Percentiles rank a stretch among this genome's conserved stretches.
Evolutionary conservation across 768 basidiomycete genomes (phyloP).

Genomic region (Mycena galopus): DNA sequence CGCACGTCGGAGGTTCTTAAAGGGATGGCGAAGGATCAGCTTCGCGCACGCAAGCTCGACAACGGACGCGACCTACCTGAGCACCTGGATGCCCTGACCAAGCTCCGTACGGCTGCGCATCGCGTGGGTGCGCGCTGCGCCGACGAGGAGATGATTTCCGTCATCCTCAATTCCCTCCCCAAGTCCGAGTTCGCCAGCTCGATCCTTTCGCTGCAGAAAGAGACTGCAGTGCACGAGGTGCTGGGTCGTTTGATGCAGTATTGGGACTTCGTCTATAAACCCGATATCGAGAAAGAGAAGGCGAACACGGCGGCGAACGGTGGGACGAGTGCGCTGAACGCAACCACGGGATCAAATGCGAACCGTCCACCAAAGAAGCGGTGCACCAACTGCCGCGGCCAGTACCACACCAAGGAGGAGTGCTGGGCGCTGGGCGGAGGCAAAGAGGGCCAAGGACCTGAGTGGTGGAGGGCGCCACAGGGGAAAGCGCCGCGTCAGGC

Average conservation of each 20-base stretch:
- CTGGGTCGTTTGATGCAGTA: not conserved
- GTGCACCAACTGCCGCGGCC: too few relatives aligned
- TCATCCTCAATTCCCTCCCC: not conserved
- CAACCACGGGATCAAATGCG: not conserved
- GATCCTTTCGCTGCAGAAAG: too few relatives aligned
- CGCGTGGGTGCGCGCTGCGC: not conserved
- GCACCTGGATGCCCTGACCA: not conserved
- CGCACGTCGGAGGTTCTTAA: not conserved
- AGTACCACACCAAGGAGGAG: too few relatives aligned
- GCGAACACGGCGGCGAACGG: not conserved
- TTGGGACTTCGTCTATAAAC: too few relatives aligned
- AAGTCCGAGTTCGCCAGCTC: not conserved
- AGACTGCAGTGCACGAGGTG: too few relatives aligned
- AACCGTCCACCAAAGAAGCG: not conserved
- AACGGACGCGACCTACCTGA: not conserved
- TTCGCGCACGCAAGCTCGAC: not conserved
- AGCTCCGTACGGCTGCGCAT: not conserved
- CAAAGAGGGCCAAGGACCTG: not conserved
- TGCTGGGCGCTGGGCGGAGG: not conserved
- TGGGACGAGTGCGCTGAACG: not conserved
- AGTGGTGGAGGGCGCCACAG: not conserved
- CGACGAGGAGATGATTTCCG: not conserved
- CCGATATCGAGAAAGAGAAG: not conserved
- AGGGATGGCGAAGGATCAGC: not conserved
- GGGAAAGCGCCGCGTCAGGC: not conserved